Evolutionary conservation across 495 filamentous ascomycete species (phyloP), one percentile per base, ranked within the genome.

Genomic region (Penicillium parvum): DNA sequence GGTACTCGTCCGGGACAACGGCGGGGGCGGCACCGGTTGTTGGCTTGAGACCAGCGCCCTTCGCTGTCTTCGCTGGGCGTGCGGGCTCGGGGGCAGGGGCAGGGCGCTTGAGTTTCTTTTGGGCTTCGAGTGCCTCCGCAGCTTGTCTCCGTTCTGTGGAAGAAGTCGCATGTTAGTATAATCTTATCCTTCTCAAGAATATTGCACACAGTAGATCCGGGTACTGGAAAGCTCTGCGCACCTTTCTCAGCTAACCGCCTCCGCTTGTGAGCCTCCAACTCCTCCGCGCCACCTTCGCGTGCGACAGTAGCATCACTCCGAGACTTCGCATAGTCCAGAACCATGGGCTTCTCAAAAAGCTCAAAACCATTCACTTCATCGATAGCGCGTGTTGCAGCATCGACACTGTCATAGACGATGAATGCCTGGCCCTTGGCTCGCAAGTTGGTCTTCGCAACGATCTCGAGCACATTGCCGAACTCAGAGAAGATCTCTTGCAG

Each of bases 351-450:
- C 17, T 86, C 89, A 53, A 95, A 95, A 11, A 99, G 70, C 47
- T 94, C 88, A 67, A 99, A 97, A 11, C 89, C 90, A 55, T 97
- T 86, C 50, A 96, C 72, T 45, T 95, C 88, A 16, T 92, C 84
- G 46, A 96, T 86, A 11, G 92, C 92, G 30, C 80, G 74, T 44
- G 77, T 72, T 6, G 90, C 92, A 0, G 84, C 75, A 30, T 90
- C 82, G 18, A 80, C 69, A 37, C 72, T 80, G 50, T 95, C 90
- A 64, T 89, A 97, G 39, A 99, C 90, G 42, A 99, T 71, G 63
- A 99, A 99, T 5, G 92, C 92, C 68, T 99, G 92, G 32, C 92
- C 92, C 64, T 94, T 96, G 42, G 88, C 85, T 57, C 87, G 89
- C 23, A 97, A 71, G 60, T 91, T 95, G 33, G 75, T 85, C 73